Conservation (phyloP, 257 asterid species). For the Sherardia arvensis region DNA sequence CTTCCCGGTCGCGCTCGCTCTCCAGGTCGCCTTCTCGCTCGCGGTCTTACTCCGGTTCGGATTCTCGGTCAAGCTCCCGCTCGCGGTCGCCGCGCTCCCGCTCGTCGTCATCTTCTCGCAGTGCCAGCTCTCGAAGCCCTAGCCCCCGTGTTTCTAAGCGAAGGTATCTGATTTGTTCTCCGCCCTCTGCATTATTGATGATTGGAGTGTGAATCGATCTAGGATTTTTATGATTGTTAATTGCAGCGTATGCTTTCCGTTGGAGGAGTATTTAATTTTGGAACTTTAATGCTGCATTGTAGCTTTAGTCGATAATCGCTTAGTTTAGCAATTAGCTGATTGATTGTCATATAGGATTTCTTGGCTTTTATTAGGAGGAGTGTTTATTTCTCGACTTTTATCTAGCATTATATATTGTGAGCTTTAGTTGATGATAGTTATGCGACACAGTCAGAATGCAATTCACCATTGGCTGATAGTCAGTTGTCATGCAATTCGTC, state of each 20-base stretch:
- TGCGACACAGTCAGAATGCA: too few relatives aligned
- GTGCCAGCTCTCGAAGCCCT: constrained; percentile 32
- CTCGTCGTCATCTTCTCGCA: constrained; percentile 32
- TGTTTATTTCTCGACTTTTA: too few relatives aligned
- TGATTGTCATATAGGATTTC: too few relatives aligned
- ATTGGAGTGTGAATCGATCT: too few relatives aligned
- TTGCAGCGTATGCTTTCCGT: background rate
- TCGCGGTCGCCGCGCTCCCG: constrained; percentile 28
- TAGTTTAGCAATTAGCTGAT: too few relatives aligned
- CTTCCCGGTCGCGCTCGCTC: constrained; percentile 11
- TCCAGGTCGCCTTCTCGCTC: constrained; percentile 15
- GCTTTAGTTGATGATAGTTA: too few relatives aligned
- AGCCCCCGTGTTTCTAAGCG: constrained; percentile 21
- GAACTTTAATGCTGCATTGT: background rate
- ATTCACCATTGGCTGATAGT: too few relatives aligned
- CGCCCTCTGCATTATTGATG: background rate
- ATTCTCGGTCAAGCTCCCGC: constrained; percentile 13
- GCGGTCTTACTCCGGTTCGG: constrained; percentile 16
- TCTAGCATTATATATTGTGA: too few relatives aligned
- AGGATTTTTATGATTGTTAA: background rate
- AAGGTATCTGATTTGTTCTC: constrained; percentile 23
- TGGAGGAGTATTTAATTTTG: background rate
- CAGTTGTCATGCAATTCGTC: too few relatives aligned
- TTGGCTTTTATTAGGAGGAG: too few relatives aligned
- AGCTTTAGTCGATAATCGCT: background rate